Evolutionary conservation across 257 asterid species (phyloP).

Genomic region (Solanum medicagineum): DNA sequence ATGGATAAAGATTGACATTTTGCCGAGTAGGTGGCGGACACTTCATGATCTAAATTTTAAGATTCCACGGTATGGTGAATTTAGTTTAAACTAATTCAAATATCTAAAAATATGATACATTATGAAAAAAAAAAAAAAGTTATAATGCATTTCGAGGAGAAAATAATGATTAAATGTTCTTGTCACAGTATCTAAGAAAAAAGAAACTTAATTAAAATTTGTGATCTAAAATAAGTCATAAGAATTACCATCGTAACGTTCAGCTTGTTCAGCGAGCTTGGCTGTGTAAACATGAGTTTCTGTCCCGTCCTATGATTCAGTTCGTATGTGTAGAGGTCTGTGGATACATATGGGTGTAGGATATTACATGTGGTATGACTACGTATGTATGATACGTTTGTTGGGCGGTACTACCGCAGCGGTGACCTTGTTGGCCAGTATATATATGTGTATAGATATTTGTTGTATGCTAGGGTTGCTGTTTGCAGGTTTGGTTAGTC

Average conservation of each 20-base stretch:
- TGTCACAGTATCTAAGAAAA: not conserved
- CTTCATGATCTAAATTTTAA: not conserved
- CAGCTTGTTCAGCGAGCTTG: not conserved
- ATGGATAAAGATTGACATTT: not conserved
- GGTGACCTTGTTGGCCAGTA: too few species aligned
- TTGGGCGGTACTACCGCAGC: too few species aligned
- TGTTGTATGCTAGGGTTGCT: too few species aligned
- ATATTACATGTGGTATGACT: too few species aligned
- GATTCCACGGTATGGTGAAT: not conserved
- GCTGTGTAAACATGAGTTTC: conserved; percentile 1
- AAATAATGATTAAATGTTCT: not conserved
- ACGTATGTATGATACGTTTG: too few species aligned
- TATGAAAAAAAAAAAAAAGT: not conserved
- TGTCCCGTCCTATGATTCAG: too few species aligned
- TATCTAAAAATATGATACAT: not conserved
- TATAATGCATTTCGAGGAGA: not conserved
- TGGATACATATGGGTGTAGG: too few species aligned
- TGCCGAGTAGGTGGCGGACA: not conserved
- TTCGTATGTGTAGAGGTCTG: too few species aligned
- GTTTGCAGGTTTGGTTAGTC: too few species aligned
- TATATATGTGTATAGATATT: too few species aligned
- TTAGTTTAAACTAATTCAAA: not conserved
- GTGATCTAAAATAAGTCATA: not conserved
- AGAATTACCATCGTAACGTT: not conserved
- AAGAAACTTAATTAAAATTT: not conserved